These are phyloP conservation scores for Paramecium bursaria DNA, from an alignment of 73 alveolate species.

Conservation along the genomic window DNA sequence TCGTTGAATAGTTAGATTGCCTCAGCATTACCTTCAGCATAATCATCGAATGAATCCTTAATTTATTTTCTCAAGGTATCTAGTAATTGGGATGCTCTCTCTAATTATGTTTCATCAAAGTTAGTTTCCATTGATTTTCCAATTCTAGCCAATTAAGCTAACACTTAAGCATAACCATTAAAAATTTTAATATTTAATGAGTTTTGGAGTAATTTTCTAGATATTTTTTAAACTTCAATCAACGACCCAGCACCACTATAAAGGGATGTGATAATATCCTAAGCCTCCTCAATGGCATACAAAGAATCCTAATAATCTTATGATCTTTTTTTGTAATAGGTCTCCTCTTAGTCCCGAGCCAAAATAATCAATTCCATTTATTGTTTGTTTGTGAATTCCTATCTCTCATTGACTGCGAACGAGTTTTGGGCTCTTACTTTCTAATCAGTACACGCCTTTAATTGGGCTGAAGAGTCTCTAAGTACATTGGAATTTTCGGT, in stretches of 20 bases:
- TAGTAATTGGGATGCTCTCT: not conserved
- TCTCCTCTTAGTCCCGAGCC: not conserved
- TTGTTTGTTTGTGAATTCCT: not conserved
- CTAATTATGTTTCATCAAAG: slow-evolving; percentile 8
- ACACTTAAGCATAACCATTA: not conserved
- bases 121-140: too few species aligned
- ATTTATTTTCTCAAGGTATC: not conserved
- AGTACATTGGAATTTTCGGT: not conserved
- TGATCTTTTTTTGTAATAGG: slow-evolving; percentile 10
- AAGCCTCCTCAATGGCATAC: slow-evolving; percentile 22
- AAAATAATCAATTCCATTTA: not conserved
- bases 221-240: not conserved
- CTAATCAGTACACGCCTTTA: not conserved
- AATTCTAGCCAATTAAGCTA: not conserved
- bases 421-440: not conserved
- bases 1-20: not conserved
- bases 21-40: slow-evolving; percentile 3
- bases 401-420: slow-evolving; percentile 5
- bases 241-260: slow-evolving; percentile 14
- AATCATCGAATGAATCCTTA: not conserved
- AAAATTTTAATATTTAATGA: slow-evolving; percentile 5
- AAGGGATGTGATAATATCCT: not conserved
- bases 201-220: slow-evolving; percentile 8
- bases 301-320: slow-evolving; percentile 34
- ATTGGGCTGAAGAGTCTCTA: slow-evolving; percentile 37